Evolutionary conservation across 306 rosid genomes (phyloP).

Genomic region (Ceratonia siliqua): DNA sequence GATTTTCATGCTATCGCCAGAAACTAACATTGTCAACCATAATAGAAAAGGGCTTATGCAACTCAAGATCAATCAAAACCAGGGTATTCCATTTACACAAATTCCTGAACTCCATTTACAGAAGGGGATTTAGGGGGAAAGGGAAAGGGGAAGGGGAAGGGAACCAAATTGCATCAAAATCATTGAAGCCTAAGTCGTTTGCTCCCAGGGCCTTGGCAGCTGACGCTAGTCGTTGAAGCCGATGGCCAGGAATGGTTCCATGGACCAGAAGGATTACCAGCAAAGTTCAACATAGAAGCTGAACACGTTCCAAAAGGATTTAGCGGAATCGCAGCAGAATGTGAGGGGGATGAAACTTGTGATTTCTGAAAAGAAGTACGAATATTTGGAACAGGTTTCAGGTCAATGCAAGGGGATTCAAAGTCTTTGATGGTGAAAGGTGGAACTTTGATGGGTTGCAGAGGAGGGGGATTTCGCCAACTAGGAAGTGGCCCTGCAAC

Average conservation of each 20-base stretch:
- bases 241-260: slow-evolving; percentile 36
- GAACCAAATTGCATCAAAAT: slow-evolving; percentile 29
- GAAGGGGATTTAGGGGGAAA: background rate
- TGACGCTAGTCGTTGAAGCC: slow-evolving; percentile 34
- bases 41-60: slow-evolving; percentile 16
- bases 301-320: slow-evolving; percentile 57
- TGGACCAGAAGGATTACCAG: slow-evolving; percentile 36
- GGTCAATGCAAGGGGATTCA: slow-evolving; percentile 15
- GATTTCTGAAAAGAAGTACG: background rate
- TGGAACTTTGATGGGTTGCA: slow-evolving; percentile 61
- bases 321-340: slow-evolving; percentile 23
- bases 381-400: background rate
- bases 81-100: slow-evolving; percentile 59
- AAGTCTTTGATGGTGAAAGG: slow-evolving; percentile 47
- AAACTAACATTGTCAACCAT: slow-evolving; percentile 18
- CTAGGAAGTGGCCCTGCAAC: slow-evolving; percentile 79
- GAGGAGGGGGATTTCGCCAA: slow-evolving; percentile 86
- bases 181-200: slow-evolving; percentile 68
- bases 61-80: slow-evolving; percentile 39
- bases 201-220: slow-evolving; percentile 36
- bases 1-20: no score
- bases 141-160: background rate
- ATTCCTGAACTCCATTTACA: slow-evolving; percentile 32
- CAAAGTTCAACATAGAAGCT: slow-evolving; percentile 56
- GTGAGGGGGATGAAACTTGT: background rate